Percentiles rank a stretch among this genome's conserved stretches.
These are phyloP conservation scores for Coemansia sp. DNA, from an alignment of 192 early-diverging fungal species.

Conservation along the genomic window DNA sequence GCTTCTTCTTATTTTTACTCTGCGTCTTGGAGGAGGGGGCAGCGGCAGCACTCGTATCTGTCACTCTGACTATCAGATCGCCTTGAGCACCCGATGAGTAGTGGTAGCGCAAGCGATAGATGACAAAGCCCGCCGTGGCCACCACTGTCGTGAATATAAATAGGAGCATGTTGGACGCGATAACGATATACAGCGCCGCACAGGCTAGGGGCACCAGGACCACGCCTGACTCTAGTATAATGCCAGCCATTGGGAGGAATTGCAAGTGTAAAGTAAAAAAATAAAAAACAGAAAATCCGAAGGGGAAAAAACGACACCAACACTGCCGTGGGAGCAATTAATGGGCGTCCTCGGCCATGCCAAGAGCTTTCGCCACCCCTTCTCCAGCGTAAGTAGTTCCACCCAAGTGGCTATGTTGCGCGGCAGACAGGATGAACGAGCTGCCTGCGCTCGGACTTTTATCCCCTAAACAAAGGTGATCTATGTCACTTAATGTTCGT, in stretches of 20 bases:
- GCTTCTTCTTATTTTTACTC: conserved; percentile 6
- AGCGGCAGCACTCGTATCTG: not conserved
- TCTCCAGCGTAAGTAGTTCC: no score
- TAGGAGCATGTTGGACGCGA: conserved; percentile 37
- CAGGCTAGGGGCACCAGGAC: conserved; percentile 48
- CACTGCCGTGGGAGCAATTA: no score
- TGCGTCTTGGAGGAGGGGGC: not conserved
- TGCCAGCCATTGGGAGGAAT: conserved; percentile 31
- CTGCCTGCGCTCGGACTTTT: no score
- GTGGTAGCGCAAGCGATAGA: conserved; percentile 42
- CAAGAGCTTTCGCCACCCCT: no score
- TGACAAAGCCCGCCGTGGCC: not conserved
- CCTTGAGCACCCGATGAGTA: conserved; percentile 39
- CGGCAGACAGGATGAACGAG: no score
- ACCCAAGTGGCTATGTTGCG: no score
- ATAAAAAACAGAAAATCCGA: no score
- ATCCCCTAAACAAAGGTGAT: no score
- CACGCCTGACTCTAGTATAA: conserved; percentile 45
- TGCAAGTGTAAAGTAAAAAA: not conserved
- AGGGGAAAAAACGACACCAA: no score
- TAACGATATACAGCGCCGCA: conserved; percentile 38
- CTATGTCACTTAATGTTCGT: no score
- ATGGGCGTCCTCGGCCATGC: no score
- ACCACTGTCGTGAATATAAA: conserved; percentile 7
- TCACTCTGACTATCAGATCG: conserved; percentile 25